Conservation (phyloP, 306 rosid genomes). For the Phaseolus lunatus region DNA sequence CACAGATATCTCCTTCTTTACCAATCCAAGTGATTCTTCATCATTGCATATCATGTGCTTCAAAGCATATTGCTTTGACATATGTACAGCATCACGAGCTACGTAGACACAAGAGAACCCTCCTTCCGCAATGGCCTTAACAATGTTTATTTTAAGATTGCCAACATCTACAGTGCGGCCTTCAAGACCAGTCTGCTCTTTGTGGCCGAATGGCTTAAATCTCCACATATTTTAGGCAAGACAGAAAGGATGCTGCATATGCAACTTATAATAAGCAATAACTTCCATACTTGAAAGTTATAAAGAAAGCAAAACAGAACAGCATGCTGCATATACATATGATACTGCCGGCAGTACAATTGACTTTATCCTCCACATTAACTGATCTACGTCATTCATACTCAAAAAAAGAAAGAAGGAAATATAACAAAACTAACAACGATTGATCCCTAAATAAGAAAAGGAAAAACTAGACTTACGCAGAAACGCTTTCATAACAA, state of each 20-base stretch:
- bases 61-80: conserved; percentile 94
- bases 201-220: conserved; percentile 92
- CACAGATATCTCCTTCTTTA: conserved; percentile 81
- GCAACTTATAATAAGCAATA: conserved; percentile 37
- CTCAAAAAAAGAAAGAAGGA: conserved; percentile 3
- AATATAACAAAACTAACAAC: background rate
- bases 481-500: background rate
- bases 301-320: conserved; percentile 2
- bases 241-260: conserved; percentile 43
- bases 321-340: background rate
- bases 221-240: conserved; percentile 76
- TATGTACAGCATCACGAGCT: conserved; percentile 79
- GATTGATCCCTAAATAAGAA: background rate
- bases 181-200: conserved; percentile 88
- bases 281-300: background rate
- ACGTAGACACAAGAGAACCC: conserved; percentile 97
- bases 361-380: conserved; percentile 23
- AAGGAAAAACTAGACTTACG: background rate
- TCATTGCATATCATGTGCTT: conserved; percentile 95
- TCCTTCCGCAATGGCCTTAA: conserved; percentile 91
- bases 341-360: background rate
- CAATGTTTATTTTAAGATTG: conserved; percentile 76
- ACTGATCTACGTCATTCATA: conserved; percentile 2
- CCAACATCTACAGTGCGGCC: conserved; percentile 90
- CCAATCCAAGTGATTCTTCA: conserved; percentile 84